Base-by-base conservation (phyloP, 1,284 basidiomycete genomes). In the Irpex lacteus region DNA sequence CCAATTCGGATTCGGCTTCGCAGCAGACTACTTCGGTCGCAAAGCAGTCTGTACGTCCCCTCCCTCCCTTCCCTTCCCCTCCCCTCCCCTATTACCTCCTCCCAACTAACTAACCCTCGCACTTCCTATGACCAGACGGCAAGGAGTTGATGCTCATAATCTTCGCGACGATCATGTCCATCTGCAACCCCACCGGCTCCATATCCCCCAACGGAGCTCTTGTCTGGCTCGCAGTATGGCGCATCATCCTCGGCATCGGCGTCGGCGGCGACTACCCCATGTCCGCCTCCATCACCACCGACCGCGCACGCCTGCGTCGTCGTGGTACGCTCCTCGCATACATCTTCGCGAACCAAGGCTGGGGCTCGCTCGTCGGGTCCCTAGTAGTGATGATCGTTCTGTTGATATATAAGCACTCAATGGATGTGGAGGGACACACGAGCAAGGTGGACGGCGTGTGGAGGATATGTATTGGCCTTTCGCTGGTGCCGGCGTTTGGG, bases 261-360 rank as follows among this genome's bases (percentile, higher is more conserved):
- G 89, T 94, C 4, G 92, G 92, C 32, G 92, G 91, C 32, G 92
- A 95, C 75, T 94, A 94, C 73, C 92, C 92, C 11, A 89, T 93
- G 88, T 86, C 83, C 5, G 88, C 89, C 2, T 84, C 84, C n/a
- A 78, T 90, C 63, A 84, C 87, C 2, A 83, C 82, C n/a, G 92
- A 94, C 70, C 84, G 90, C 19, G 80, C 91, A 1, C 85, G 85
- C 66, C 74, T 92, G 21, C 81, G 85, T 53, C 90, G 90, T 62
- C 84, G 92, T 32, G 91, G 91, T 5, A 88, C 88, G 0, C 81
- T 94, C 75, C 82, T 93, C 44, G 80, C 86, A 8, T 91, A 90
- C 70, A 90, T 91, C 70, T 92, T 92, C 71, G 81, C 88, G 0
- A 89, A 87, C 73, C 89, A 90, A 74, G 90, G 90, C 18, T 91